A percentile compares a stretch with the other conserved stretches of the same genome.
These are phyloP conservation scores for Amanita pseudoporphyria DNA, from an alignment of 768 basidiomycete species.

Conservation along the genomic window DNA sequence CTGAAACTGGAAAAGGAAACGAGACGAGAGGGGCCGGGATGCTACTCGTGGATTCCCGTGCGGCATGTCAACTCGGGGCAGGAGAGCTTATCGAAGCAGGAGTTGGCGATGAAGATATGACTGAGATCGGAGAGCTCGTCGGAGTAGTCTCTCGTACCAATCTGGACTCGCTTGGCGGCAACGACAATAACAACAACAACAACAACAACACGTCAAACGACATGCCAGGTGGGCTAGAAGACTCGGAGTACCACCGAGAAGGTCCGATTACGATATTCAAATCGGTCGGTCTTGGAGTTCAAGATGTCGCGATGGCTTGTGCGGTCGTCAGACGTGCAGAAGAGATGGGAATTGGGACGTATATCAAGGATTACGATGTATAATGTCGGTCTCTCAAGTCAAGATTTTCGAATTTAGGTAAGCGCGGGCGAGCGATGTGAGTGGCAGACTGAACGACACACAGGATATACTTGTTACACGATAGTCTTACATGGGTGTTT, in stretches of 20 bases:
- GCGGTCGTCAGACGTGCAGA: conserved; percentile 58
- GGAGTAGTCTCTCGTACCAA: neutral
- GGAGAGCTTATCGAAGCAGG: conserved; percentile 68
- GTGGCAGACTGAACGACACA: too few species aligned
- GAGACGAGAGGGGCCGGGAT: conserved; percentile 12
- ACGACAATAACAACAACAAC: neutral
- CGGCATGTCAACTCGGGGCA: conserved; percentile 66
- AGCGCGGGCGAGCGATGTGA: too few species aligned
- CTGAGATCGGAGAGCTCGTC: conserved; percentile 71
- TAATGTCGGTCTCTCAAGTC: too few species aligned
- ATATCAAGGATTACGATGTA: conserved; percentile 36
- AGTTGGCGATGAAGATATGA: conserved; percentile 27
- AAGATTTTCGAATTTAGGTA: too few species aligned
- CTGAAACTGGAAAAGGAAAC: neutral
- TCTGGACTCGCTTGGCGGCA: neutral
- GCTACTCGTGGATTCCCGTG: conserved; percentile 66
- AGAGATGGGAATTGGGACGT: conserved; percentile 37
- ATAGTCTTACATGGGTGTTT: too few species aligned
- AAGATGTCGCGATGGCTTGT: conserved; percentile 75
- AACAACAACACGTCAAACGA: neutral
- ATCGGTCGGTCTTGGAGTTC: conserved; percentile 80
- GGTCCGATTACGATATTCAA: conserved; percentile 75
- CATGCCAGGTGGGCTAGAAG: neutral
- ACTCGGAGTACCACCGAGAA: neutral
- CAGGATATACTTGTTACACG: too few species aligned